Evolutionary conservation across 2,329 filamentous ascomycete species (phyloP), one percentile per base, ranked within the genome.

Genomic region (Nectriaceae sp.): DNA sequence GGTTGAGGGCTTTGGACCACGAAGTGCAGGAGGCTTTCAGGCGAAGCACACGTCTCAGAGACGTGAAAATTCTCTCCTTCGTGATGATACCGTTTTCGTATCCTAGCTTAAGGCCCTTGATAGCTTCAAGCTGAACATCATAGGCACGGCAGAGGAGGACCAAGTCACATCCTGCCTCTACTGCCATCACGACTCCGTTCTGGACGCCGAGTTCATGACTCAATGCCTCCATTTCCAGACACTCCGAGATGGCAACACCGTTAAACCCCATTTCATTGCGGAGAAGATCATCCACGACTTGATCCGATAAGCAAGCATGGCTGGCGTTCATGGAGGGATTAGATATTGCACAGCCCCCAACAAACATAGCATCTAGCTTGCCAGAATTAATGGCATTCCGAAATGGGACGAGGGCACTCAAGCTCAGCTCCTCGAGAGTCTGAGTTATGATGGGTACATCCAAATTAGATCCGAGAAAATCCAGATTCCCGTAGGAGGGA

Each of bases 151-250:
- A 97, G 2, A 97, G 80, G 5, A 97, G 80, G 4, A 97, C 84
- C 44, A 97, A 75, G 67, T 99, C 94, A 65, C 94, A 97, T 13
- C 94, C 94, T 24, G 94, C 93, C 67, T 96, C 94, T 42, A 97
- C 89, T 3, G 94, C 94, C 91, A 97, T 97, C 59, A 97, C 90
- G 1, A 93, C 96, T 11, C 94, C 94, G 35, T 94, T 93, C 58
- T 93, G 91, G 16, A 99, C 91, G n/a, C 93, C 93, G 42, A 97
- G 94, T 61, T 97, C 95, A 64, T 96, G 90, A 55, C 90, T 94
- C 8, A 97, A 79, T 0, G 92, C 91, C 64, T 97, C 92, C 93
- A 97, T 97, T 67, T 97, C 93, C 6, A 97, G 74, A 57, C 93
- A 97, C 65, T 97, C 93, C 0, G 92, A 97, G 42, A 97, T 90